Percentiles rank a stretch among this genome's conserved stretches.
Conservation (phyloP, 805 yeast genomes). For the Lipomyces chichibuensis region DNA sequence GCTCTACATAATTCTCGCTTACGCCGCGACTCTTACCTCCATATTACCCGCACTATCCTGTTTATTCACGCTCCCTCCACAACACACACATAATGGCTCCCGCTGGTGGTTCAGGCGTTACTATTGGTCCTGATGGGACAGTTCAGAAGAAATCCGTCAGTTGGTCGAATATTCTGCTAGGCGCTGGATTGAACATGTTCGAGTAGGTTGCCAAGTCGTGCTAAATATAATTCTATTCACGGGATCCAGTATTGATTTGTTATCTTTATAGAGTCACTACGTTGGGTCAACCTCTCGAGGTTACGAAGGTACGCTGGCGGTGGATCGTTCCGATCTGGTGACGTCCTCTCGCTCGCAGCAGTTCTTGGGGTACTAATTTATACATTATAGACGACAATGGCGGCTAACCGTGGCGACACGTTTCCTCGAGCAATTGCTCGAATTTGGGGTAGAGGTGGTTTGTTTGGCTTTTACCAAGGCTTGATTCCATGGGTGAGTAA, state of each 20-base stretch:
- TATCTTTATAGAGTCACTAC: constrained; percentile 63
- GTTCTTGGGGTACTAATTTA: background rate
- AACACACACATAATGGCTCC: constrained; percentile 7
- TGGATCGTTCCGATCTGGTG: background rate
- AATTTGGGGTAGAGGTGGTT: constrained; percentile 94
- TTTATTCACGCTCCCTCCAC: background rate
- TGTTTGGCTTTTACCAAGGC: constrained; percentile 93
- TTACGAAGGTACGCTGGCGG: constrained; percentile 51
- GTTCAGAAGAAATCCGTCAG: constrained; percentile 79
- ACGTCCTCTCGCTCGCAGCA: background rate
- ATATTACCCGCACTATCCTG: background rate
- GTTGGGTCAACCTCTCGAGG: constrained; percentile 96
- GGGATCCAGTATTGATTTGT: background rate
- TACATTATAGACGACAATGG: constrained; percentile 85
- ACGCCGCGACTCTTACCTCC: background rate
- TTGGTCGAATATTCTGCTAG: constrained; percentile 85
- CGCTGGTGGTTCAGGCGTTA: constrained; percentile 7
- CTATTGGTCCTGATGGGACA: constrained; percentile 1
- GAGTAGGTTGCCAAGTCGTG: constrained; percentile 50
- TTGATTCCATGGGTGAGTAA: constrained; percentile 79
- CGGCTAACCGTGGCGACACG: constrained; percentile 81
- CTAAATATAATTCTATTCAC: background rate
- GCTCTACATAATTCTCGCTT: background rate
- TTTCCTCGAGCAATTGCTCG: constrained; percentile 67
- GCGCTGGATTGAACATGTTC: constrained; percentile 89